Evolutionary conservation across 2,329 filamentous ascomycete genomes (phyloP), one percentile per base, ranked within the genome.

Genomic region (Sclerotinia nivalis): DNA sequence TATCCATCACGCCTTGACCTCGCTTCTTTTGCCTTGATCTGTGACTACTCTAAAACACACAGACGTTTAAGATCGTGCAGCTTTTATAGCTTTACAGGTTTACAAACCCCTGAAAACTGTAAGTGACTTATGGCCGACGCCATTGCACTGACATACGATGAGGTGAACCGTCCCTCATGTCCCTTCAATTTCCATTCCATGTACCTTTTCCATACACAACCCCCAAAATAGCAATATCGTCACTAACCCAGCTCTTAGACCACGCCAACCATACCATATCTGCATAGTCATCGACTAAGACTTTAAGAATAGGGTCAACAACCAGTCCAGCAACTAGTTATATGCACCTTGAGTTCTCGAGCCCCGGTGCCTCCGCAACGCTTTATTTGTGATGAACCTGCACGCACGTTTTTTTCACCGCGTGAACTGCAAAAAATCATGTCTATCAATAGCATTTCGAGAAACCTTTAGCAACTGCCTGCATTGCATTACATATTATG

Each of bases 91-190:
- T 18, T 6, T 54, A 40, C 15, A n/a, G 1, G 45, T 6, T 34
- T 25, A 37, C 31, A 37, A n/a, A 15, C 15, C 15, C 22, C 45
- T 62, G 31, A 9, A 50, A 49, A 25, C 12, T 37, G 34, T 40
- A 28, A 28, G 13, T 52, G 31, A 52, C 47, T 40, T 37, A 6
- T 28, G 15, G 4, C n/a, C 40, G 6, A 9, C 25, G 22, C 45
- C 15, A 40, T n/a, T 64, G 47, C 61, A 52, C 61, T 52, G 47
- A 64, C 31, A 40, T 25, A 62, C 60, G 60, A 49, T 62, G 60
- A 50, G 20, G 28, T 62, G 60, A 62, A 50, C 60, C 12, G 31
- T 50, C 45, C 28, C 18, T 62, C 45, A 62, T 62, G 20, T 49
- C 45, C 60, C 60, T 50, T 31, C 31, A 62, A 62, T 62, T 62